These are phyloP conservation scores for Pulveroboletus sp. DNA, from an alignment of 768 basidiomycete genomes.

Conservation along the genomic window DNA sequence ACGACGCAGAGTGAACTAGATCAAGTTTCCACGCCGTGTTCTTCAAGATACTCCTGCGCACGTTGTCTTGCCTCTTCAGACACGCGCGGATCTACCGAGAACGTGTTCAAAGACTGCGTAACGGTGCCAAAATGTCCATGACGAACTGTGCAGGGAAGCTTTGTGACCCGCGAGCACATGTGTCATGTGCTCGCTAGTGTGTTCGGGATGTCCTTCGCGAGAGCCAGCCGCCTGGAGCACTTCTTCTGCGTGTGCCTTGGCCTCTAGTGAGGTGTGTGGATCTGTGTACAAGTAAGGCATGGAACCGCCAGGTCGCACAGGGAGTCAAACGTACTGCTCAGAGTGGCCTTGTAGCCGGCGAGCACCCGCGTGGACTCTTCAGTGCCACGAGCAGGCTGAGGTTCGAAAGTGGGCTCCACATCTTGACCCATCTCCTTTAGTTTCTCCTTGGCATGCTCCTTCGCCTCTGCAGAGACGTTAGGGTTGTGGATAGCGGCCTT, in stretches of 20 bases:
- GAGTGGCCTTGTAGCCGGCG: constrained; percentile 49
- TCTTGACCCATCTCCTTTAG: constrained; percentile 39
- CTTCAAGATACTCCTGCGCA: constrained; percentile 38
- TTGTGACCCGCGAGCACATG: constrained; percentile 55
- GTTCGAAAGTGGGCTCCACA: constrained; percentile 1
- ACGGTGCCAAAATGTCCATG: background rate
- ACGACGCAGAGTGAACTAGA: background rate
- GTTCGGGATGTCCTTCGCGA: constrained; percentile 26
- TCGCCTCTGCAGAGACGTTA: constrained; percentile 51
- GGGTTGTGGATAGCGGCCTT: constrained; percentile 59
- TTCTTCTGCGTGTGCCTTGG: constrained; percentile 52
- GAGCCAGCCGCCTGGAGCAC: constrained; percentile 45
- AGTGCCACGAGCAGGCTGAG: background rate
- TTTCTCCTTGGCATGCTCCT: constrained; percentile 41
- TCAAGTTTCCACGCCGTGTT: constrained; percentile 22
- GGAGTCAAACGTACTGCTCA: constrained; percentile 32
- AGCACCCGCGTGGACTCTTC: constrained; percentile 24
- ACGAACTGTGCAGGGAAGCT: constrained; percentile 47
- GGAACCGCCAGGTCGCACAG: background rate
- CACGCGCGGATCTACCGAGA: constrained; percentile 39
- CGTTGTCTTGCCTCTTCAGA: constrained; percentile 47
- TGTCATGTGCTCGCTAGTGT: constrained; percentile 35
- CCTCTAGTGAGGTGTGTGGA: constrained; percentile 40
- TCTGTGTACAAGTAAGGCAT: constrained; percentile 20
- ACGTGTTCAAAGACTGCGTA: background rate